Conservation (phyloP, 257 asterid species). For the Handroanthus guayacan region DNA sequence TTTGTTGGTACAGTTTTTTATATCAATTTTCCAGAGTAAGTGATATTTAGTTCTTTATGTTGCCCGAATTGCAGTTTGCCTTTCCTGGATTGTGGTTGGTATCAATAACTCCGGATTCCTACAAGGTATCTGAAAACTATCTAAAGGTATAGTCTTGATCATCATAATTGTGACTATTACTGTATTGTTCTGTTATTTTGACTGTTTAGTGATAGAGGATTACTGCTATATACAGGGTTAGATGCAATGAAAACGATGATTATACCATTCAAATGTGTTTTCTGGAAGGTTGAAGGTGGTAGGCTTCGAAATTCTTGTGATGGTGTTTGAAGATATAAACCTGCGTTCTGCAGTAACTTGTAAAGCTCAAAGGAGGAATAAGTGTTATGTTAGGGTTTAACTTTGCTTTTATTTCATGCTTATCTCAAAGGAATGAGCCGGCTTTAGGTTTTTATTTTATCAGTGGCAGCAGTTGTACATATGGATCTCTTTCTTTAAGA, state of each 20-base stretch:
- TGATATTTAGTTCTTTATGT: not conserved
- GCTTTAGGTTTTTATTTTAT: not conserved
- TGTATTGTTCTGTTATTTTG: conserved; percentile 9
- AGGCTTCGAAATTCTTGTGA: conserved; percentile 33
- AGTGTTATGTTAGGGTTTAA: conserved; percentile 3
- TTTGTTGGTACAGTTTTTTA: too few species aligned
- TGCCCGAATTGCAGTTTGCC: conserved; percentile 47
- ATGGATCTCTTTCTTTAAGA: conserved; percentile 19
- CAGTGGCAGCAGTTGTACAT: conserved; percentile 27
- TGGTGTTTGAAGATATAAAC: conserved; percentile 40
- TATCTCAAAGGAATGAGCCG: conserved; percentile 3
- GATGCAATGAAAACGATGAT: conserved; percentile 37
- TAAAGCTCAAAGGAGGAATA: conserved; percentile 32
- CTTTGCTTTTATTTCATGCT: conserved; percentile 18
- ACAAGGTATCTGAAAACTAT: conserved; percentile 55
- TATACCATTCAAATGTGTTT: conserved; percentile 31
- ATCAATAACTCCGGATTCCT: conserved; percentile 58
- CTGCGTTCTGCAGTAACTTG: conserved; percentile 36
- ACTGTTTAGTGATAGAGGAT: conserved; percentile 22
- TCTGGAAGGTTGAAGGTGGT: conserved; percentile 38
- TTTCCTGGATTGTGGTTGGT: conserved; percentile 70
- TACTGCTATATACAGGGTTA: conserved; percentile 48
- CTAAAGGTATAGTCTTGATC: conserved; percentile 48
- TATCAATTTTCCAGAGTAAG: not conserved
- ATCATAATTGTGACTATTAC: not conserved